Base-by-base conservation (phyloP, 805 yeast genomes). In the Blastobotrys mokoenaii region DNA sequence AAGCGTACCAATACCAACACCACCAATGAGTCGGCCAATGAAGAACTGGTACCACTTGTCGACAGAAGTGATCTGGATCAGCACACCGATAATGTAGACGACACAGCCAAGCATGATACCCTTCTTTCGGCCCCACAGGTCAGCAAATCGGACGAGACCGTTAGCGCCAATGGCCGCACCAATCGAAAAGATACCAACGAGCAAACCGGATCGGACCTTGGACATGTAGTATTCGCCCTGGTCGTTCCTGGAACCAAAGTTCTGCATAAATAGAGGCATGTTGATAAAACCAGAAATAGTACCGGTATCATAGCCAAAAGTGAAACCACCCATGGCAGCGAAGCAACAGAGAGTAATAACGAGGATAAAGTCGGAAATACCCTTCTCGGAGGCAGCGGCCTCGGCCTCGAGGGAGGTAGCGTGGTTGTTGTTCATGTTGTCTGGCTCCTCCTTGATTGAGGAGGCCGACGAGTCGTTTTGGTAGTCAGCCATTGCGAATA, bases 1-100 rank as follows among this genome's bases (percentile, higher is more conserved):
- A 34, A 84, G 72, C 49, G 79, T 77, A 54, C 95, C 95, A 49
- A 85, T 86, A 47, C 85, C 84, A 9, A 82, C 54, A 47, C 95
- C 95, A 25, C 85, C 79, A 51, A 84, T 66, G 25, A 76, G 74
- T 58, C 93, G 71, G 3, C 90, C 90, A n/a, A 76, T 79, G 51
- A 80, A 74, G 79, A 61, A 8, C 71, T 63, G 51, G 74, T 67
- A 41, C 72, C 66, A 50, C 44, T 50, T 56, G 46, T 44, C 32
- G 44, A 73, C 63, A 2, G 76, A 50, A 8, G 75, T 65, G 41
- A 70, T 64, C 55, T 75, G 79, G 42, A 75, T 63, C 20, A 76
- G 58, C 29, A 74, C 67, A 49, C 85, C 86, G 38, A 77, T 55
- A 43, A 73, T 65, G 62, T 79, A 76, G 31, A 75, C 66, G 16